Percentiles rank a stretch among this genome's conserved stretches.
Evolutionary conservation across 2,329 filamentous ascomycete genomes (phyloP).

Genomic region (Sporothrix humicola): DNA sequence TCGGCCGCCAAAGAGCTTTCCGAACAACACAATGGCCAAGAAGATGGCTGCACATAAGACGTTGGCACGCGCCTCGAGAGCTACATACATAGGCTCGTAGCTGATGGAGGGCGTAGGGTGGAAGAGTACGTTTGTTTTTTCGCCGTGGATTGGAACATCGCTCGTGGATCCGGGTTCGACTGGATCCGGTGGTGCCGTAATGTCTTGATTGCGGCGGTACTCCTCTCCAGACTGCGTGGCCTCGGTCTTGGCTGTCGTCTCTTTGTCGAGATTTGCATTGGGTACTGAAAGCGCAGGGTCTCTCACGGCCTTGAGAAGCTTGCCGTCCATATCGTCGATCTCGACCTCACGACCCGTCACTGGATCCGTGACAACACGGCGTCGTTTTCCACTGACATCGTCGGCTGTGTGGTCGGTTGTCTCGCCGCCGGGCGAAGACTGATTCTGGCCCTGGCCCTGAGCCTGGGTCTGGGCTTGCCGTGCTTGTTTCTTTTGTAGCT

Average conservation of each 20-base stretch:
- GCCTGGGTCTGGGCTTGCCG: not conserved
- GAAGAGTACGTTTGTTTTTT: slow-evolving; percentile 95
- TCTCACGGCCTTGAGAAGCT: slow-evolving; percentile 70
- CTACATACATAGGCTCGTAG: slow-evolving; percentile 84
- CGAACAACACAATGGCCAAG: slow-evolving; percentile 74
- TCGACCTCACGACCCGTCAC: slow-evolving; percentile 63
- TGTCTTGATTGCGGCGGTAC: slow-evolving; percentile 84
- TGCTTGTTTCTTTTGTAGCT: not conserved
- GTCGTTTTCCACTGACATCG: slow-evolving; percentile 50
- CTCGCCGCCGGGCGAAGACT: slow-evolving; percentile 39
- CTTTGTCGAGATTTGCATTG: slow-evolving; percentile 83
- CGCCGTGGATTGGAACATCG: slow-evolving; percentile 92
- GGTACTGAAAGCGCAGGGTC: slow-evolving; percentile 82
- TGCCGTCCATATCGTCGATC: slow-evolving; percentile 72
- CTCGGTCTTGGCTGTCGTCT: slow-evolving; percentile 74
- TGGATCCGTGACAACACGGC: slow-evolving; percentile 53
- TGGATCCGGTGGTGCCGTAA: slow-evolving; percentile 89
- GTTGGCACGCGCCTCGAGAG: slow-evolving; percentile 76
- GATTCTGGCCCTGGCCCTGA: slow-evolving; percentile 42
- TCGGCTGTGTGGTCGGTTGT: slow-evolving; percentile 55
- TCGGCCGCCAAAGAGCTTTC: slow-evolving; percentile 78
- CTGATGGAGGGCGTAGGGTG: slow-evolving; percentile 90
- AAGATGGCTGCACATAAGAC: slow-evolving; percentile 73
- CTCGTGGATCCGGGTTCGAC: slow-evolving; percentile 81
- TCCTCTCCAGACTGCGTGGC: slow-evolving; percentile 74